A percentile compares a stretch with the other conserved stretches of the same genome.
Conservation (phyloP, 2,329 filamentous ascomycete genomes). For the Apiospora phragmitis region DNA sequence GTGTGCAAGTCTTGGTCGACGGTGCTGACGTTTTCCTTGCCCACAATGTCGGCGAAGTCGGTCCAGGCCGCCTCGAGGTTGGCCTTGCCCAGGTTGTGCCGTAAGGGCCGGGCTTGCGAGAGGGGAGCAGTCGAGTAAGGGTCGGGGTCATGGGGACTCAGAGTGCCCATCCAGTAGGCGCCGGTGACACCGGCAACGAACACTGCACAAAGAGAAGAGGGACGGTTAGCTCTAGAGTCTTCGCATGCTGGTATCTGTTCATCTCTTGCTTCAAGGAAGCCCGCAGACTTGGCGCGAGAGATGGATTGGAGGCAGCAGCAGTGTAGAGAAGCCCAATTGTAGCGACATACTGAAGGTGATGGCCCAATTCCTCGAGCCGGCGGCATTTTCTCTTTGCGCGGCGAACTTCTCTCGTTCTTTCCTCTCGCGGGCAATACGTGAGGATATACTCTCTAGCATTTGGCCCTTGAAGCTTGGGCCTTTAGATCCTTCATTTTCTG, state of each 20-base stretch:
- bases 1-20: slow-evolving; percentile 52
- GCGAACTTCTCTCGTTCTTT: slow-evolving; percentile 54
- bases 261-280: not conserved
- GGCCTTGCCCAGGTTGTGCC: slow-evolving; percentile 59
- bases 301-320: not conserved
- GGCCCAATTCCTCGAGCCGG: slow-evolving; percentile 47
- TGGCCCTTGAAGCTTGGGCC: slow-evolving; percentile 56
- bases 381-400: slow-evolving; percentile 37
- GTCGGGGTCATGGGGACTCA: slow-evolving; percentile 50
- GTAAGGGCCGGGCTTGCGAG: slow-evolving; percentile 47
- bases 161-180: slow-evolving; percentile 61
- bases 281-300: not conserved
- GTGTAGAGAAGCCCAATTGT: not conserved
- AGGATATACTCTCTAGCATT: slow-evolving; percentile 58
- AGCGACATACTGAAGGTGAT: slow-evolving; percentile 53
- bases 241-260: not conserved
- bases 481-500: slow-evolving; percentile 29
- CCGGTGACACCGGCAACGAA: slow-evolving; percentile 51
- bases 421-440: slow-evolving; percentile 55
- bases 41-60: slow-evolving; percentile 66
- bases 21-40: slow-evolving; percentile 66
- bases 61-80: slow-evolving; percentile 70
- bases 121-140: slow-evolving; percentile 62
- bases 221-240: not conserved
- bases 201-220: slow-evolving; percentile 36